These are phyloP conservation scores for Nepenthes alata DNA, from an alignment of 179 eudicot genomes.

Conservation along the genomic window DNA sequence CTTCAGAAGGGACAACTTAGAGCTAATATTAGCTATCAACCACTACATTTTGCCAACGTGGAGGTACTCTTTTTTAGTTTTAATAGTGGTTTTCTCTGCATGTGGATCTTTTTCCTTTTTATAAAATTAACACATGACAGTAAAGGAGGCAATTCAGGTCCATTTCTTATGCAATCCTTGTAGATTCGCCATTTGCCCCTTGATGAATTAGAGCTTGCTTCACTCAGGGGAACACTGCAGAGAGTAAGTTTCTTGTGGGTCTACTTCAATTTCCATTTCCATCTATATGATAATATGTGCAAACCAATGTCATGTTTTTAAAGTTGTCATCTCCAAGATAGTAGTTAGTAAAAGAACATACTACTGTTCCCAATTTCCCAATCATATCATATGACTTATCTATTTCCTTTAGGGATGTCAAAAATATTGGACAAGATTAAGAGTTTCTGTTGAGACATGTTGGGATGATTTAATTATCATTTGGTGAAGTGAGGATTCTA, in stretches of 20 bases:
- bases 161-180: constrained; percentile 6
- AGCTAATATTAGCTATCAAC: constrained; percentile 62
- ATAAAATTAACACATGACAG: neutral
- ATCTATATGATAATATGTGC: constrained; percentile 1
- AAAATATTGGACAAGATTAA: too few relatives aligned
- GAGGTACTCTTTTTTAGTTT: constrained; percentile 40
- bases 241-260: constrained; percentile 40
- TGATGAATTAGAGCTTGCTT: constrained; percentile 97
- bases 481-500: too few relatives aligned
- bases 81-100: neutral
- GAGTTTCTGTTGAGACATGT: too few relatives aligned
- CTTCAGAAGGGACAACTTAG: constrained; percentile 91
- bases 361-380: too few relatives aligned
- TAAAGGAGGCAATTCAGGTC: neutral
- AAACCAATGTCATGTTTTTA: neutral
- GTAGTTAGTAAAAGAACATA: too few relatives aligned
- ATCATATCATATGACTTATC: too few relatives aligned
- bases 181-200: constrained; percentile 90
- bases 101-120: constrained; percentile 4
- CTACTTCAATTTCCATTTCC: neutral
- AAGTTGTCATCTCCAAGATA: neutral
- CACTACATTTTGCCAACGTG: constrained; percentile 60
- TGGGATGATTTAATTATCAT: too few relatives aligned
- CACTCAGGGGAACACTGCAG: constrained; percentile 86
- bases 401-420: too few relatives aligned